phyloP scores from a whole-genome alignment of 768 basidiomycete genomes.

The Amanita phalloides region DNA sequence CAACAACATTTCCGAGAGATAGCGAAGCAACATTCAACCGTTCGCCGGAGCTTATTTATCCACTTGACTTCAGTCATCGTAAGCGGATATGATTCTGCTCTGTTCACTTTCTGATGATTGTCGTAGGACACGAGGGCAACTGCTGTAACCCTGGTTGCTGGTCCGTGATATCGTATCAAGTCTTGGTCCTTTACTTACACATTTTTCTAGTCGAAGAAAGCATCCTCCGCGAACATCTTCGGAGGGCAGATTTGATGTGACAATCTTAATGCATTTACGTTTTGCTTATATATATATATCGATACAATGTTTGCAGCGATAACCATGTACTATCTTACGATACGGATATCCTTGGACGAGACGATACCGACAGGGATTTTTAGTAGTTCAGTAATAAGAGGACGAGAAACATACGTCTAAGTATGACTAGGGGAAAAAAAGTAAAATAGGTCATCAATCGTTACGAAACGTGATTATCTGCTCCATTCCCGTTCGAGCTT shows the following conservation, averaged over 20 bases:
- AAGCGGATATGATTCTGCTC: conserved; percentile 18
- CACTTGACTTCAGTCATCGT: conserved; percentile 75
- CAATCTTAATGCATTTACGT: conserved; percentile 5
- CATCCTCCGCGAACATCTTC: conserved; percentile 61
- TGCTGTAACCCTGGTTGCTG: conserved; percentile 57
- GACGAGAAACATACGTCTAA: background rate
- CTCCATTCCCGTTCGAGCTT: conserved; percentile 12
- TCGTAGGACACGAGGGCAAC: conserved; percentile 65
- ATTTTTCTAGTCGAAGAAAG: conserved; percentile 48
- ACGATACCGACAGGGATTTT: background rate
- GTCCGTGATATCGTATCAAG: conserved; percentile 24
- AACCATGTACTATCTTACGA: background rate
- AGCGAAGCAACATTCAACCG: conserved; percentile 47
- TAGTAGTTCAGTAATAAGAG: background rate
- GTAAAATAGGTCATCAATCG: background rate
- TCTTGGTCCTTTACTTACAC: background rate
- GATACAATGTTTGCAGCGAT: too few relatives aligned
- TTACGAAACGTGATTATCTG: conserved; percentile 10
- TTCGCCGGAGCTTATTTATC: conserved; percentile 55
- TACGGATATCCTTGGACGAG: background rate
- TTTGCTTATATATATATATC: background rate
- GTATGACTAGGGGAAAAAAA: background rate
- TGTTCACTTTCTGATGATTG: background rate
- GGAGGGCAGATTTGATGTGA: conserved; percentile 60
- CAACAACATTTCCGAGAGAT: conserved; percentile 76